Evolutionary conservation across 2,329 filamentous ascomycete species (phyloP).

Genomic region (Trichophyton mentagrophytes): DNA sequence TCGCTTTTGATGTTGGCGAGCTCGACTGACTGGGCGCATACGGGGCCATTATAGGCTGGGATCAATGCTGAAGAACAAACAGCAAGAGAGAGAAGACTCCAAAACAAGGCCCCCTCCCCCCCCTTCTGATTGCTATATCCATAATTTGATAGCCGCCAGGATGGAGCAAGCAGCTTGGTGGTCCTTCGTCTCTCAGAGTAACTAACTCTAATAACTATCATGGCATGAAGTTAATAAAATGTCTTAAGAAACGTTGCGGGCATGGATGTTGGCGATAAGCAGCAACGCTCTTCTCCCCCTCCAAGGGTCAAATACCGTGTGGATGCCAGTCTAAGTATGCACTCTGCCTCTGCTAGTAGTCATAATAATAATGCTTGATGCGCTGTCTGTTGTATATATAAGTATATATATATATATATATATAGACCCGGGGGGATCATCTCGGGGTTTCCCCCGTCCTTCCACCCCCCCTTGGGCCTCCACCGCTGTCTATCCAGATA

Average conservation of each 20-base stretch:
- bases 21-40: background rate
- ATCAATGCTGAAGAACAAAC: background rate
- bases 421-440: background rate
- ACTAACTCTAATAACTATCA: background rate
- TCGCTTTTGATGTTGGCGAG: too few relatives aligned
- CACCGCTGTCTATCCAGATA: background rate
- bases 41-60: background rate
- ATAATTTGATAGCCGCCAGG: background rate
- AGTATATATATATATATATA: background rate
- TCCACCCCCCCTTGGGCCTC: background rate
- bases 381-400: background rate
- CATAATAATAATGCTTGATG: background rate
- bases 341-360: too few relatives aligned
- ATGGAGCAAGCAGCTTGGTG: background rate
- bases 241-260: background rate
- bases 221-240: background rate
- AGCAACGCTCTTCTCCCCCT: background rate
- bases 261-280: constrained; percentile 1
- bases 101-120: too few relatives aligned
- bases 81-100: background rate
- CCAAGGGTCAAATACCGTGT: background rate
- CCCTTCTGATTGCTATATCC: background rate
- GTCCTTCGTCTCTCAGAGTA: background rate
- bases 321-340: background rate
- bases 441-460: constrained; percentile 1